These are phyloP conservation scores for Melanomma pulvis-pyrius DNA, from an alignment of 495 filamentous ascomycete species.

Conservation along the genomic window DNA sequence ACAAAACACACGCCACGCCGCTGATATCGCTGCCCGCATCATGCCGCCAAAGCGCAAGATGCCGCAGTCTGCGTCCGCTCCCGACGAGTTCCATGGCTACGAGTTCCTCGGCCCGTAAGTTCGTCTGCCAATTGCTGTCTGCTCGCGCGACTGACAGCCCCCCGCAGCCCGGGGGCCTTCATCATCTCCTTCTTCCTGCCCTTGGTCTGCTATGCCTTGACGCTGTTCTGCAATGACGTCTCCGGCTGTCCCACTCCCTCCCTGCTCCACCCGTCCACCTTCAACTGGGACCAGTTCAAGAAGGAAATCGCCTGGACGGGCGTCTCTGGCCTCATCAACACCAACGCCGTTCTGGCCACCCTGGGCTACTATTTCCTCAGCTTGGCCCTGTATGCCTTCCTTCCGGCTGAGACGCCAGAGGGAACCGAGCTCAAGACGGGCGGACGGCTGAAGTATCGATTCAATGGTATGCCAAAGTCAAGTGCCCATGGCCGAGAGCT, in stretches of 20 bases:
- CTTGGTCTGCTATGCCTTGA: slow-evolving; percentile 68
- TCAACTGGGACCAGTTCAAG: slow-evolving; percentile 72
- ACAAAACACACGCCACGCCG: neutral
- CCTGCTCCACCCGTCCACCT: slow-evolving; percentile 71
- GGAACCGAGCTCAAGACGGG: slow-evolving; percentile 72
- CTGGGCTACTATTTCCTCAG: slow-evolving; percentile 82
- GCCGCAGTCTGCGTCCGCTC: slow-evolving; percentile 12
- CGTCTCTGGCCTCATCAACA: slow-evolving; percentile 60
- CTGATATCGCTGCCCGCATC: neutral
- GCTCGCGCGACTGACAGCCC: slow-evolving; percentile 34
- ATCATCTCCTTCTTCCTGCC: slow-evolving; percentile 78
- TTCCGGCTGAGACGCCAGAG: slow-evolving; percentile 73
- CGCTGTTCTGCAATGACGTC: slow-evolving; percentile 89
- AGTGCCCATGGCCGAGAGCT: slow-evolving; percentile 6
- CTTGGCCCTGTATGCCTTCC: slow-evolving; percentile 70
- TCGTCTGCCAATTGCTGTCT: slow-evolving; percentile 7
- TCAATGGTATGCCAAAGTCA: slow-evolving; percentile 68
- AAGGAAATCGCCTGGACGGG: slow-evolving; percentile 81
- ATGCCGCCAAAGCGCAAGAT: slow-evolving; percentile 37
- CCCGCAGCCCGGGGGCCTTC: slow-evolving; percentile 69
- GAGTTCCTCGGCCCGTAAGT: slow-evolving; percentile 90
- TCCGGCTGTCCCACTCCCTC: slow-evolving; percentile 89
- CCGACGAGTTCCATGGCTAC: slow-evolving; percentile 57
- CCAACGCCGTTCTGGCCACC: slow-evolving; percentile 60
- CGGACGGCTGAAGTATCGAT: slow-evolving; percentile 79